Percentiles rank a stretch among this genome's conserved stretches.
phyloP scores from a whole-genome alignment of 2,329 filamentous ascomycete genomes.

The Aspergillus candidus region DNA sequence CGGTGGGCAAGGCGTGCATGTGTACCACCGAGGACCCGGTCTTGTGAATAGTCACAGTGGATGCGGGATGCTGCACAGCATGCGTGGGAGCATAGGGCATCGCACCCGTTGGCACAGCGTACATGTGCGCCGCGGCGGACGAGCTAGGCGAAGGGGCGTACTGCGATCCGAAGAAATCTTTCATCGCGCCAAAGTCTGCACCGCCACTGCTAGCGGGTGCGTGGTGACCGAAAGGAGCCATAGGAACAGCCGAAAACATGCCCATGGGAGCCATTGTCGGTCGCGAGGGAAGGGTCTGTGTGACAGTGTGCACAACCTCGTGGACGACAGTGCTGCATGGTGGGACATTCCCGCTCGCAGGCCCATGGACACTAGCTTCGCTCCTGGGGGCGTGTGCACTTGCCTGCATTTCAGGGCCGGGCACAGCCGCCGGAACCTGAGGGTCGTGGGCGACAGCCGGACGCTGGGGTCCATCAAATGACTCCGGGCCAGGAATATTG shows the following conservation, averaged over 20 bases:
- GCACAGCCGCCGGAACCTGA: too few species aligned
- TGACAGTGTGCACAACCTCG: conserved; percentile 25
- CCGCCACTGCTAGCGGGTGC: neutral
- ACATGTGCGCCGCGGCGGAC: neutral
- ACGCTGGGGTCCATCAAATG: too few species aligned
- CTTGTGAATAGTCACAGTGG: conserved; percentile 10
- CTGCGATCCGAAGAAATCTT: neutral
- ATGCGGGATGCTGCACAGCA: neutral
- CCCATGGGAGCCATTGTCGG: conserved; percentile 11
- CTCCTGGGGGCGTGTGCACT: neutral
- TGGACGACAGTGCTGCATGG: conserved; percentile 15
- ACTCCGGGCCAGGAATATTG: too few species aligned
- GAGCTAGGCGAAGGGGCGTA: neutral
- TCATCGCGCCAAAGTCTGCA: neutral
- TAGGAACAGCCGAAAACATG: neutral
- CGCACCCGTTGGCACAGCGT: neutral
- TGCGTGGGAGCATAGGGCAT: too few species aligned
- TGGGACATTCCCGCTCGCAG: conserved; percentile 1
- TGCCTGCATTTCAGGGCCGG: too few species aligned
- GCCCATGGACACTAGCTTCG: neutral
- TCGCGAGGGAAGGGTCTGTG: conserved; percentile 13
- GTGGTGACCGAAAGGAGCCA: neutral
- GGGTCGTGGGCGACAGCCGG: too few species aligned
- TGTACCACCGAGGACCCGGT: conserved; percentile 1
- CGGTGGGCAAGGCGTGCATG: too few species aligned